These are phyloP conservation scores for Aquanectria penicillioides DNA, from an alignment of 2,329 filamentous ascomycete species.

Conservation along the genomic window DNA sequence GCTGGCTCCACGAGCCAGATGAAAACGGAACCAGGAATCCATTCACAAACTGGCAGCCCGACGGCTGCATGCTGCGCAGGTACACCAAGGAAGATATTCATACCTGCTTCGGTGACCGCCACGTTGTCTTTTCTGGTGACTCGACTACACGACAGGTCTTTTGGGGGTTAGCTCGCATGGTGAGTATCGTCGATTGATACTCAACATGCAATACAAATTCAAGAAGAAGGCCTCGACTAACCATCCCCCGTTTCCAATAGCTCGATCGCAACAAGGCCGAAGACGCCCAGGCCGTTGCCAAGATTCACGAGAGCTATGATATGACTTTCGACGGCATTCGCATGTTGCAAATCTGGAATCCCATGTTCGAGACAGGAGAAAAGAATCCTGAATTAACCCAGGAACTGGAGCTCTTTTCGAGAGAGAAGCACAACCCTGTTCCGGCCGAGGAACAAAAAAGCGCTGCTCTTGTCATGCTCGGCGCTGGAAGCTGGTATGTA, in stretches of 20 bases:
- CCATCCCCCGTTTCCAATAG: conserved; percentile 18
- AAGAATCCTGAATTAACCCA: conserved; percentile 35
- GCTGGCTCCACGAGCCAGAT: conserved; percentile 55
- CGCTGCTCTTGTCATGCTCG: conserved; percentile 38
- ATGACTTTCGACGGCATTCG: conserved; percentile 56
- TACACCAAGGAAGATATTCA: conserved; percentile 63
- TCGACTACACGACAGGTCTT: conserved; percentile 69
- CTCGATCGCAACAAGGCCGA: conserved; percentile 35
- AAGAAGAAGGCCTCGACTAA: background rate
- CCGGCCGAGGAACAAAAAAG: conserved; percentile 29
- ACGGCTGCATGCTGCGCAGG: conserved; percentile 66
- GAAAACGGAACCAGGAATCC: conserved; percentile 39
- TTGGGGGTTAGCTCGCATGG: conserved; percentile 58
- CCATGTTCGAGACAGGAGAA: conserved; percentile 61
- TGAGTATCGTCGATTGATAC: conserved; percentile 10
- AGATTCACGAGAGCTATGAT: conserved; percentile 37
- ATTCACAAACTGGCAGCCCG: conserved; percentile 66
- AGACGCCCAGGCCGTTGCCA: conserved; percentile 9
- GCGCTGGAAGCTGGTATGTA: conserved; percentile 41
- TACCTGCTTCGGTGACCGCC: conserved; percentile 61
- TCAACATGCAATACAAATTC: too few relatives aligned
- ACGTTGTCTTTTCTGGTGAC: conserved; percentile 70
- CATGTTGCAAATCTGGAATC: conserved; percentile 71
- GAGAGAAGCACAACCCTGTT: conserved; percentile 30
- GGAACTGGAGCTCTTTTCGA: conserved; percentile 35